Conservation (phyloP, 1,284 basidiomycete genomes). For the Naganishia sp. region DNA sequence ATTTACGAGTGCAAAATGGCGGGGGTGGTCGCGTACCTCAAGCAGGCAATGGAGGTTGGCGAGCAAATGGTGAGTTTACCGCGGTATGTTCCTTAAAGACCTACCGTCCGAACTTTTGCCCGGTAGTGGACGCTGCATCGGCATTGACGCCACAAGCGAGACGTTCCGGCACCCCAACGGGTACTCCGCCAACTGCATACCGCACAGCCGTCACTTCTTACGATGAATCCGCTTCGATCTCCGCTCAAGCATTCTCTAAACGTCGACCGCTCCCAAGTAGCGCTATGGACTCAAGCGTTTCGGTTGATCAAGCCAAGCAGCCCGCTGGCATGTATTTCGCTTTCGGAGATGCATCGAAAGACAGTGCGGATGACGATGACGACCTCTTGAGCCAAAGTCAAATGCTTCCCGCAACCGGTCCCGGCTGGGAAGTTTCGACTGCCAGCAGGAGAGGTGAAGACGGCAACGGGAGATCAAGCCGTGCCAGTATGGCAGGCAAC, state of each 20-base stretch:
- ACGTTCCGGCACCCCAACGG: slow-evolving; percentile 13
- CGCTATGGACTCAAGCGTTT: slow-evolving; percentile 10
- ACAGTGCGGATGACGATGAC: slow-evolving; percentile 20
- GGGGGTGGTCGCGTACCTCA: background rate
- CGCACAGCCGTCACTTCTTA: slow-evolving; percentile 19
- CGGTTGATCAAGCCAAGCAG: slow-evolving; percentile 11
- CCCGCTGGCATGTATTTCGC: slow-evolving; percentile 21
- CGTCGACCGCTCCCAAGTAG: slow-evolving; percentile 20
- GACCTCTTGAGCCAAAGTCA: slow-evolving; percentile 28
- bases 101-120: slow-evolving; percentile 36
- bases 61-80: slow-evolving; percentile 30
- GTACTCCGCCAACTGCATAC: slow-evolving; percentile 9
- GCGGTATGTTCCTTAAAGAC: slow-evolving; percentile 31
- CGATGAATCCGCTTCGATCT: slow-evolving; percentile 24
- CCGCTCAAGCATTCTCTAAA: slow-evolving; percentile 35
- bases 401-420: slow-evolving; percentile 19
- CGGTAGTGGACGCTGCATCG: slow-evolving; percentile 35
- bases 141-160: slow-evolving; percentile 27
- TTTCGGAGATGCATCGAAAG: slow-evolving; percentile 27
- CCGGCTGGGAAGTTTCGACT: slow-evolving; percentile 22
- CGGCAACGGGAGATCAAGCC: slow-evolving; percentile 22
- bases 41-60: slow-evolving; percentile 26
- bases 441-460: slow-evolving; percentile 5
- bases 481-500: slow-evolving; percentile 12
- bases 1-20: slow-evolving; percentile 28